Evolutionary conservation across 495 filamentous ascomycete species (phyloP).

Genomic region (Rostrohypoxylon terebratum): DNA sequence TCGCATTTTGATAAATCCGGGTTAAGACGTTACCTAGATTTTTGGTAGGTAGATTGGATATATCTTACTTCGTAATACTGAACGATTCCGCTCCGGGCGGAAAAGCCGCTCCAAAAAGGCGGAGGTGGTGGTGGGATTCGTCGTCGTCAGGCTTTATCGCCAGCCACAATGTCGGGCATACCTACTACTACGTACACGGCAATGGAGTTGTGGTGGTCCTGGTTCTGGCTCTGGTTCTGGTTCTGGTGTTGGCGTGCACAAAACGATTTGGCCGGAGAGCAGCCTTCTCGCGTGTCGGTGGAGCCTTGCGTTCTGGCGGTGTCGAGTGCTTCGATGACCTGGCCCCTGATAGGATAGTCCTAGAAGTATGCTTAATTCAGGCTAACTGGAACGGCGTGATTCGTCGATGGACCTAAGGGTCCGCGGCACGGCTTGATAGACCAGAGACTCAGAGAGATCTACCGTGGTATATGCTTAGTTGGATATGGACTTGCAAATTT

Average conservation of each 20-base stretch:
- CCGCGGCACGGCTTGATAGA: conserved; percentile 42
- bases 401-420: conserved; percentile 38
- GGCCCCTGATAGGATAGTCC: conserved; percentile 17
- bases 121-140: background rate
- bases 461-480: conserved; percentile 31
- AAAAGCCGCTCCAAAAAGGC: background rate
- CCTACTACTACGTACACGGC: conserved; percentile 1
- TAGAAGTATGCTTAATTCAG: conserved; percentile 11
- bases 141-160: background rate
- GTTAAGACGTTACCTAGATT: background rate
- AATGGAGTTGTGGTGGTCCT: background rate
- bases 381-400: conserved; percentile 33
- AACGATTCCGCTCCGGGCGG: conserved; percentile 29
- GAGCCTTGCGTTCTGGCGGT: conserved; percentile 43
- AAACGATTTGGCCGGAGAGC: conserved; percentile 20
- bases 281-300: conserved; percentile 38
- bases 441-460: conserved; percentile 42
- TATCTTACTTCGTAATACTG: background rate
- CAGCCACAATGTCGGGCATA: conserved; percentile 23
- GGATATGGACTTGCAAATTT: conserved; percentile 34
- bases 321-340: conserved; percentile 26
- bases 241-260: conserved; percentile 13
- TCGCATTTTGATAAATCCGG: background rate
- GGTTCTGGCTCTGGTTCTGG: background rate
- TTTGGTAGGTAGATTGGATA: background rate